These are phyloP conservation scores for Taxawa tesnikishii DNA, from an alignment of 2,329 filamentous ascomycete genomes.

Conservation along the genomic window DNA sequence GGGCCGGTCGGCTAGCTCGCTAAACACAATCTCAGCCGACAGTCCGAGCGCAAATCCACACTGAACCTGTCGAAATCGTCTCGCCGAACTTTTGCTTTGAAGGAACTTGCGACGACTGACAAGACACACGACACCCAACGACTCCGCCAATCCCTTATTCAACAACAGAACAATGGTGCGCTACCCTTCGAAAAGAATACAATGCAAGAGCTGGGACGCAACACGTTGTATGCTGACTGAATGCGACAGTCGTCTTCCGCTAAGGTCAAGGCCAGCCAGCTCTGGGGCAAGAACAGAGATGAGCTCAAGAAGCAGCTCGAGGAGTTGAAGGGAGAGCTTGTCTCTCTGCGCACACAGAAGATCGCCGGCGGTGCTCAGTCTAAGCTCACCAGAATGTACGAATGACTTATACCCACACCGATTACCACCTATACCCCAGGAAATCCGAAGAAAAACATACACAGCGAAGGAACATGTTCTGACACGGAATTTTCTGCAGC, in stretches of 20 bases:
- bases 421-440: not conserved
- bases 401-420: too few species aligned
- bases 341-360: conserved; percentile 96
- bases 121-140: not conserved
- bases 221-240: conserved; percentile 9
- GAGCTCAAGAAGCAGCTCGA: conserved; percentile 91
- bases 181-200: too few species aligned
- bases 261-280: conserved; percentile 87
- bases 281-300: conserved; percentile 99
- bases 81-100: too few species aligned
- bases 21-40: too few species aligned
- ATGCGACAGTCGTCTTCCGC: conserved; percentile 45
- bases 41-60: too few species aligned
- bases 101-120: too few species aligned
- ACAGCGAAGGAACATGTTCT: conserved; percentile 1
- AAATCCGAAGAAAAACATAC: conserved; percentile 1
- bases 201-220: not conserved
- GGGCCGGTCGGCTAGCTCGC: too few species aligned
- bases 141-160: conserved; percentile 3
- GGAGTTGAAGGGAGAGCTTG: conserved; percentile 92
- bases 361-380: conserved; percentile 81
- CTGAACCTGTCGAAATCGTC: too few species aligned
- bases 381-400: conserved; percentile 97
- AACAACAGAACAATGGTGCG: conserved; percentile 18
- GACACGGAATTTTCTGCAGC: conserved; percentile 37